phyloP scores from a whole-genome alignment of 192 early-diverging fungal genomes.

The Coemansia sp. region DNA sequence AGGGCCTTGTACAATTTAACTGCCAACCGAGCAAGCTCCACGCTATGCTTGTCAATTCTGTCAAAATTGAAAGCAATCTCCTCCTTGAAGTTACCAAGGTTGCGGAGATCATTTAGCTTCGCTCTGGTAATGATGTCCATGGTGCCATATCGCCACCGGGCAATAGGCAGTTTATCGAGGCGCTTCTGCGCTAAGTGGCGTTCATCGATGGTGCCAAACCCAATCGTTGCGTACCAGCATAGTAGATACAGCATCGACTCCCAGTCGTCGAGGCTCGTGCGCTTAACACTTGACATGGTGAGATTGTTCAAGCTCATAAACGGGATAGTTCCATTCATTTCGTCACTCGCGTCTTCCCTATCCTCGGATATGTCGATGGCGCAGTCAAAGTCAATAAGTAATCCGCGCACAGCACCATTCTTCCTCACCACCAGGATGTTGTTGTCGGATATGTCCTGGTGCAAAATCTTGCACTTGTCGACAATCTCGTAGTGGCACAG shows the following conservation, averaged over 20 bases:
- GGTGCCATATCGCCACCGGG: neutral
- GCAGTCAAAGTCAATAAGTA: conserved; percentile 31
- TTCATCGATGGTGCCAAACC: neutral
- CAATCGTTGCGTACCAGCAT: neutral
- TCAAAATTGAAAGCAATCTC: neutral
- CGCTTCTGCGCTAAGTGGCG: neutral
- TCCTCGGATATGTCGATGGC: neutral
- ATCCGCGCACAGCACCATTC: conserved; percentile 5
- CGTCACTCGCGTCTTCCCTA: neutral
- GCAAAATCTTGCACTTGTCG: conserved; percentile 17
- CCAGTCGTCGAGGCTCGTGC: conserved; percentile 15
- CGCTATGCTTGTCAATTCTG: neutral
- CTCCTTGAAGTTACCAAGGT: neutral
- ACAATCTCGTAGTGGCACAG: conserved; percentile 10
- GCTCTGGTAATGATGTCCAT: no score
- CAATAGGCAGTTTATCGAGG: neutral
- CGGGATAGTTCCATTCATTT: conserved; percentile 7
- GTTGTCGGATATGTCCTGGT: conserved; percentile 24
- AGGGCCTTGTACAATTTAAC: neutral
- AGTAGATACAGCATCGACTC: conserved; percentile 14
- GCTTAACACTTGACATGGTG: neutral
- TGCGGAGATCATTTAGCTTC: neutral
- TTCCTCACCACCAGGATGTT: conserved; percentile 22
- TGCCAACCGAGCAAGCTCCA: neutral
- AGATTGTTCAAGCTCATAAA: conserved; percentile 38